Base-by-base conservation (phyloP, 2,329 filamentous ascomycete genomes). In the Sporothrix pallida region DNA sequence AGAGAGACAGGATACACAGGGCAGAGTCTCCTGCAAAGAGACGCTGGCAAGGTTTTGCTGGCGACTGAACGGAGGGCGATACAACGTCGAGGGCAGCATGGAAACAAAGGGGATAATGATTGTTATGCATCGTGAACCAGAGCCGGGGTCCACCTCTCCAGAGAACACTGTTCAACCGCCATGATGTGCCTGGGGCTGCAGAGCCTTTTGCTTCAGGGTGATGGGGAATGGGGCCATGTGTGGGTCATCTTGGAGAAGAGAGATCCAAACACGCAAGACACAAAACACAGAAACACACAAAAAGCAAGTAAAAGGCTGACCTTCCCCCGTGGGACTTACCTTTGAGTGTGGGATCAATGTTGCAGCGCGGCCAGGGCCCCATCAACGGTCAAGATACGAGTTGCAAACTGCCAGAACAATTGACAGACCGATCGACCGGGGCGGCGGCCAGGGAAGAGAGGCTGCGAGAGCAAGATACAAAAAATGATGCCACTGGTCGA, bases 171-270 rank as follows among this genome's bases (percentile, higher is more conserved):
- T 17, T 23, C 15, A 31, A 23, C 17, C 26, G 70, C 44, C 46
- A 67, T 58, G 62, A 58, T 58, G 31, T 72, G 60, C 20, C 58
- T 70, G 13, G 52, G 56, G 23, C 37, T 73, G 72, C 54, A 69
- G 44, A 68, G 63, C 13, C 42, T 50, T 50, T 7, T 74, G 70
- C 72, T 15, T 73, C 74, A 74, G 68, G 65, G 71, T 63, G 60
- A 71, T 73, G 73, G 71, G 63, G 73, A 63, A 73, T 74, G 73
- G 58, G 52, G 44, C 74, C 65, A 75, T 65, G 68, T 48, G 71
- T 72, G 73, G 74, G 58, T 52, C 74, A n/a, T 52, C 60, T 31
- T 15, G 12, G 54, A 10, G 26, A 15, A 46, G 26, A 44, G 42
- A 13, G 52, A 26, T 67, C 44, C 63, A 67, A 50, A 50, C 44